Conservation (phyloP, 1,284 basidiomycete genomes). For the Grifola frondosa region DNA sequence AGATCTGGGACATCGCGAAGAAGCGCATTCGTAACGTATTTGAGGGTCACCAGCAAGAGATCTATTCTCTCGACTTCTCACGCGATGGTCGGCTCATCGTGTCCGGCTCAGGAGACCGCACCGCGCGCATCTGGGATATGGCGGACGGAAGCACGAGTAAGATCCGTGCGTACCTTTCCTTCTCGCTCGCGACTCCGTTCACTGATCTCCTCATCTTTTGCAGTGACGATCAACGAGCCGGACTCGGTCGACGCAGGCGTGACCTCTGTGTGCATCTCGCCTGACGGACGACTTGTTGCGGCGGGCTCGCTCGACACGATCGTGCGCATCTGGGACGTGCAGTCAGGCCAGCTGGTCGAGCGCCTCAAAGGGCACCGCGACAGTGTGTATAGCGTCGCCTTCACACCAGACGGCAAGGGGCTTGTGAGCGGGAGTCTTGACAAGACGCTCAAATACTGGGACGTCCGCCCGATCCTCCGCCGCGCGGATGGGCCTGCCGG, state of each 20-base stretch:
- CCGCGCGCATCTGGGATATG: conserved; percentile 83
- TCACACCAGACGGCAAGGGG: conserved; percentile 69
- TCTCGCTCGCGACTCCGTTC: not conserved
- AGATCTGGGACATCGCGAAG: conserved; percentile 85
- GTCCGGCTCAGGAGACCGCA: conserved; percentile 83
- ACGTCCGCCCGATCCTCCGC: conserved; percentile 41
- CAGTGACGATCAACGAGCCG: conserved; percentile 40
- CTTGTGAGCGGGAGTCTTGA: conserved; percentile 73
- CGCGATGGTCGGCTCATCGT: conserved; percentile 76
- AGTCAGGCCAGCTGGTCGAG: conserved; percentile 66
- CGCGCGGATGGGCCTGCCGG: conserved; percentile 19
- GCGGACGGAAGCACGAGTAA: conserved; percentile 52
- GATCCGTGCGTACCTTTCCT: conserved; percentile 23
- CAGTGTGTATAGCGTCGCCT: conserved; percentile 76
- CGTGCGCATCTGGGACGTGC: conserved; percentile 73
- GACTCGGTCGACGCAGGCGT: conserved; percentile 63
- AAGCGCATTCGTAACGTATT: conserved; percentile 70
- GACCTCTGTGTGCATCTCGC: conserved; percentile 63
- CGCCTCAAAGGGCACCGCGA: conserved; percentile 73
- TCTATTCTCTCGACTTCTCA: conserved; percentile 86
- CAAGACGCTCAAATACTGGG: conserved; percentile 77
- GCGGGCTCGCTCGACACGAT: conserved; percentile 75
- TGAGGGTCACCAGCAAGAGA: conserved; percentile 83
- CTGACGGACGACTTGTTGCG: conserved; percentile 67
- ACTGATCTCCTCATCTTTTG: not conserved